Evolutionary conservation across 768 basidiomycete species (phyloP), one percentile per base, ranked within the genome.

Genomic region (Auriscalpium vulgare): DNA sequence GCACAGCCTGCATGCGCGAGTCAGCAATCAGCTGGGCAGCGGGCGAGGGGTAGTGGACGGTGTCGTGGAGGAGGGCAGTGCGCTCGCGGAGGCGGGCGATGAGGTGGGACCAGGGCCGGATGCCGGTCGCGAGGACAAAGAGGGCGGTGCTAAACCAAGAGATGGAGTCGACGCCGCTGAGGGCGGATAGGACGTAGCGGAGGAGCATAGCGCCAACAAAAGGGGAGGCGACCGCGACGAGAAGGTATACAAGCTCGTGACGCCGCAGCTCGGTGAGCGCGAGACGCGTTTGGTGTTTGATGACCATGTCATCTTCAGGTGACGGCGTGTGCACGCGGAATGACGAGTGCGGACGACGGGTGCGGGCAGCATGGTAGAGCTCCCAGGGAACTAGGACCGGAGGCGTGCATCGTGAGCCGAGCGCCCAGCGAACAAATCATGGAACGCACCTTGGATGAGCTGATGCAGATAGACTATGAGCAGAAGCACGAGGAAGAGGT

Each of bases 121-220:
- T 74, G 16, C 85, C 88, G 2, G 88, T 88, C 21, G 89, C 84
- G 38, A 92, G 78, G 5, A 89, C 82, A 67, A 91, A 92, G 11
- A 92, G 75, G 2, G 81, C 78, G 1, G 82, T 82, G 65, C 81
- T 87, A 71, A 92, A 92, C 87, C 88, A 91, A 2, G 89, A 88
- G n/a, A 89, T 74, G 8, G 80, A 69, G 38, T 83, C 73, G 3
- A 74, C 71, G 21, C 83, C 85, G 1, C 81, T 72, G 45, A 87
- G 68, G 3, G 78, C 69, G 3, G 72, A 64, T 21, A 82, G 77
- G 23, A 83, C 77, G 51, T 77, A 77, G 34, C 84, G 85, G 34
- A 92, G 77, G 37, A 91, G 77, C 2, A 72, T 56, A 1, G 85
- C 86, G 5, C 90, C 90, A 35, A 84, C 58, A 58, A 89, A 75